phyloP scores from a whole-genome alignment of 768 basidiomycete genomes.

The Daedalea quercina region DNA sequence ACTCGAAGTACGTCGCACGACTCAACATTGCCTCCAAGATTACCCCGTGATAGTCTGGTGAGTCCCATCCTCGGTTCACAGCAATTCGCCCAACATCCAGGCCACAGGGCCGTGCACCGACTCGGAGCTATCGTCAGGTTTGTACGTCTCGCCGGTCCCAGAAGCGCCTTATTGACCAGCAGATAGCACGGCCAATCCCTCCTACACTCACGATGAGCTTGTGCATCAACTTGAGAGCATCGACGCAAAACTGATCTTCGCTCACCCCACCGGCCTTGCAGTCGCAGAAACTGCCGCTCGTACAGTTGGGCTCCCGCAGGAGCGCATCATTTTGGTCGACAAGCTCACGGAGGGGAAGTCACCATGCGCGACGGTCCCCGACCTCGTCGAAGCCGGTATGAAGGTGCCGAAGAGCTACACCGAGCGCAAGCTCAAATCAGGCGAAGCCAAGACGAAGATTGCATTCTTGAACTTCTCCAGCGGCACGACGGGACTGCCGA shows the following conservation, averaged over 20 bases:
- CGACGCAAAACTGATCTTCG: conserved; percentile 20
- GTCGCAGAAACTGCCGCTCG: conserved; percentile 6
- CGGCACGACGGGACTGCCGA: conserved; percentile 71
- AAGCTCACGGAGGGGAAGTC: not conserved
- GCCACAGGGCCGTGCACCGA: conserved; percentile 40
- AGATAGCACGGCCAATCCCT: conserved; percentile 25
- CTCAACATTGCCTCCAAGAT: conserved; percentile 5
- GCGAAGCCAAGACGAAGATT: conserved; percentile 63
- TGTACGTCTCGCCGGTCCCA: too few relatives aligned
- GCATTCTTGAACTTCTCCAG: conserved; percentile 72
- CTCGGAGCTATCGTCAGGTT: conserved; percentile 55
- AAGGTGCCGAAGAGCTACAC: conserved; percentile 31
- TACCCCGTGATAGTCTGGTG: conserved; percentile 21
- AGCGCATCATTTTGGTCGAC: not conserved
- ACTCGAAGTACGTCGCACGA: not conserved
- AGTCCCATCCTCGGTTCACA: not conserved
- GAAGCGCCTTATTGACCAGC: too few relatives aligned
- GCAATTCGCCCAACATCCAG: not conserved
- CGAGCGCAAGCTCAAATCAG: conserved; percentile 45
- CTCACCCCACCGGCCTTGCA: conserved; percentile 17
- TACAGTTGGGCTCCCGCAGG: not conserved
- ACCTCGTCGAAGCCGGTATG: conserved; percentile 41
- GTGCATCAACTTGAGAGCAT: conserved; percentile 23
- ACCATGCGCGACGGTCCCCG: not conserved
- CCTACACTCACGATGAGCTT: conserved; percentile 25